phyloP scores from a whole-genome alignment of 2,329 filamentous ascomycete species.

The Sporothrix curviconia region DNA sequence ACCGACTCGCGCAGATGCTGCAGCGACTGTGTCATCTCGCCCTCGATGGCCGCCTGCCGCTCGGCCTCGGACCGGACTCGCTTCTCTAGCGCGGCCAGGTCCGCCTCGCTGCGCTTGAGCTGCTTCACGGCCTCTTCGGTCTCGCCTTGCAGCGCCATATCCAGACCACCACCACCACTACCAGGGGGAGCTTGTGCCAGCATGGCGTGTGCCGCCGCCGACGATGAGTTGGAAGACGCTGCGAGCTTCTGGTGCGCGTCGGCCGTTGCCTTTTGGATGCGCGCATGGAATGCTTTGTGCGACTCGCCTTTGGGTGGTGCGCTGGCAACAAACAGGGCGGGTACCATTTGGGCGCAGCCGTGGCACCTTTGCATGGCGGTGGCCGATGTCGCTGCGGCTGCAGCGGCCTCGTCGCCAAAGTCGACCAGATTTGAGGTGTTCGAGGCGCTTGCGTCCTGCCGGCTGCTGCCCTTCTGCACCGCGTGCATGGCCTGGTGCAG shows the following conservation, averaged over 20 bases:
- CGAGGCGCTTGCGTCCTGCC: background rate
- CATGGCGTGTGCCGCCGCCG: background rate
- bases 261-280: conserved; percentile 6
- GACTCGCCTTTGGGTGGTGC: conserved; percentile 13
- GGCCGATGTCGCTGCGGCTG: background rate
- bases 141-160: conserved; percentile 7
- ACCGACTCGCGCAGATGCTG: conserved; percentile 18
- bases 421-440: background rate
- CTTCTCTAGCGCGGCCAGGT: conserved; percentile 60
- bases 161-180: background rate
- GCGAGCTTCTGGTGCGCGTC: conserved; percentile 9
- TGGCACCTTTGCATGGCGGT: conserved; percentile 9
- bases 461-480: background rate
- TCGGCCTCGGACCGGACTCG: conserved; percentile 43
- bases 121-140: conserved; percentile 42
- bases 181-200: no score
- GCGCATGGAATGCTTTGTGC: conserved; percentile 18
- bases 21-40: conserved; percentile 16
- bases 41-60: conserved; percentile 16
- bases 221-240: background rate
- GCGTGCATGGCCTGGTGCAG: conserved; percentile 18
- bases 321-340: conserved; percentile 8
- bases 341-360: conserved; percentile 16
- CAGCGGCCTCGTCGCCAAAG: conserved; percentile 3
- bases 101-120: conserved; percentile 38